These are phyloP conservation scores for Xylaria sp. DNA, from an alignment of 2,329 filamentous ascomycete species.

Conservation along the genomic window DNA sequence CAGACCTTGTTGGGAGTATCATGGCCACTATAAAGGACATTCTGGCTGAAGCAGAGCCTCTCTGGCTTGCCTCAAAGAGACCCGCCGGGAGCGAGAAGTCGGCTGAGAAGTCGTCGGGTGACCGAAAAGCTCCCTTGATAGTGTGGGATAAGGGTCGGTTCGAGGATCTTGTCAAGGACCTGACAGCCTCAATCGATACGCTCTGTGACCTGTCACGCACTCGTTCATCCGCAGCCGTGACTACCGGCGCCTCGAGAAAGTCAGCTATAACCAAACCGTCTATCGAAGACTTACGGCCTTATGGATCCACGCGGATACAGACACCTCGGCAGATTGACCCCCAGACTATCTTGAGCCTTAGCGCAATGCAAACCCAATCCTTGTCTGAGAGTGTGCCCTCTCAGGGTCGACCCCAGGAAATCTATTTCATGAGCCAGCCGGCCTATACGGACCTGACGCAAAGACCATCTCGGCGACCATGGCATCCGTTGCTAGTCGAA, in stretches of 20 bases:
- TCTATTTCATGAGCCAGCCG: conserved; percentile 63
- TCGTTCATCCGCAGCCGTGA: conserved; percentile 58
- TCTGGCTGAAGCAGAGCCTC: conserved; percentile 76
- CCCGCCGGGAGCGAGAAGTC: conserved; percentile 51
- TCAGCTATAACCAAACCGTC: conserved; percentile 52
- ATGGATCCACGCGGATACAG: conserved; percentile 69
- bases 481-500: conserved; percentile 72
- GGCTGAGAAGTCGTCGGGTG: conserved; percentile 53
- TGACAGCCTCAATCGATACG: conserved; percentile 82
- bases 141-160: conserved; percentile 78
- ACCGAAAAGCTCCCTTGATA: conserved; percentile 66
- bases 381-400: conserved; percentile 49
- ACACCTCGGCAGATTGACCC: conserved; percentile 70
- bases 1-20: conserved; percentile 80
- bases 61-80: conserved; percentile 71
- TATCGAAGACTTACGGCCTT: conserved; percentile 60
- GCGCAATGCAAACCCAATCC: conserved; percentile 53
- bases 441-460: conserved; percentile 61
- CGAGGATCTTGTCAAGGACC: conserved; percentile 76
- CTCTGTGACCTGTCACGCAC: conserved; percentile 80
- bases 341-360: conserved; percentile 60
- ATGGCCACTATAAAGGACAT: conserved; percentile 85
- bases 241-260: conserved; percentile 48
- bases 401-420: conserved; percentile 54
- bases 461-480: conserved; percentile 56